phyloP scores from a whole-genome alignment of 208 protist genomes.

The Trypanosoma melophagium region DNA sequence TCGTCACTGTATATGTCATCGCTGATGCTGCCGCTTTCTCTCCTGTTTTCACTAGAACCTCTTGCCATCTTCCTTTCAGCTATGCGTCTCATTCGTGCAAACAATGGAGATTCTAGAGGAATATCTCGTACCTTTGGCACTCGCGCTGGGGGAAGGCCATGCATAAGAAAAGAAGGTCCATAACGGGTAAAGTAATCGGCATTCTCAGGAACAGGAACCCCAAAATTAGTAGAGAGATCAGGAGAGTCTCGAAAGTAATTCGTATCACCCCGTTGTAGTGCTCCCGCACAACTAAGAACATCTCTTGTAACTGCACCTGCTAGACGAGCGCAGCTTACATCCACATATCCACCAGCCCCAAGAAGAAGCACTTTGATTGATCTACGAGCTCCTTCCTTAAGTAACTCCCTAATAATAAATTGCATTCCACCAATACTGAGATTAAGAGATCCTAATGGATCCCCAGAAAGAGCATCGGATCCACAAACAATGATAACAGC shows the following conservation, averaged over 20 bases:
- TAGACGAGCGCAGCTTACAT: slow-evolving; percentile 43
- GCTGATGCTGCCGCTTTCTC: neutral
- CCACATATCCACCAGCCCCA: slow-evolving; percentile 45
- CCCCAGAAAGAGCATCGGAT: slow-evolving; percentile 94
- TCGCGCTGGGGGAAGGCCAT: slow-evolving; percentile 33
- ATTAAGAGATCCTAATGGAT: slow-evolving; percentile 95
- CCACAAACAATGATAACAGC: slow-evolving; percentile 97
- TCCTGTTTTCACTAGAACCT: neutral
- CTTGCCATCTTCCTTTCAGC: slow-evolving; percentile 9
- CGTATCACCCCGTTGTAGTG: slow-evolving; percentile 19
- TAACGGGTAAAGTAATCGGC: slow-evolving; percentile 52
- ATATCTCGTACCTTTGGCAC: slow-evolving; percentile 17
- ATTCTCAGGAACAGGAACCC: slow-evolving; percentile 42
- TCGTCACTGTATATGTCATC: neutral
- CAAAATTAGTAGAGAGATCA: slow-evolving; percentile 24
- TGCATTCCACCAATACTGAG: slow-evolving; percentile 57
- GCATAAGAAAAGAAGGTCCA: slow-evolving; percentile 60
- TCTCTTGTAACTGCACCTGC: slow-evolving; percentile 42
- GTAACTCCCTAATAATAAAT: slow-evolving; percentile 35
- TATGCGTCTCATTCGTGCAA: slow-evolving; percentile 7
- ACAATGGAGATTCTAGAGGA: slow-evolving; percentile 21
- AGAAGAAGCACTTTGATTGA: slow-evolving; percentile 40
- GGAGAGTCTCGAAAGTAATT: slow-evolving; percentile 36
- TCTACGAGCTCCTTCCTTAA: slow-evolving; percentile 20
- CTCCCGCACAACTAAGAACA: slow-evolving; percentile 43